A percentile compares a stretch with the other conserved stretches of the same genome.
Conservation (phyloP, 2,329 filamentous ascomycete genomes). For the Juglanconis sp. region DNA sequence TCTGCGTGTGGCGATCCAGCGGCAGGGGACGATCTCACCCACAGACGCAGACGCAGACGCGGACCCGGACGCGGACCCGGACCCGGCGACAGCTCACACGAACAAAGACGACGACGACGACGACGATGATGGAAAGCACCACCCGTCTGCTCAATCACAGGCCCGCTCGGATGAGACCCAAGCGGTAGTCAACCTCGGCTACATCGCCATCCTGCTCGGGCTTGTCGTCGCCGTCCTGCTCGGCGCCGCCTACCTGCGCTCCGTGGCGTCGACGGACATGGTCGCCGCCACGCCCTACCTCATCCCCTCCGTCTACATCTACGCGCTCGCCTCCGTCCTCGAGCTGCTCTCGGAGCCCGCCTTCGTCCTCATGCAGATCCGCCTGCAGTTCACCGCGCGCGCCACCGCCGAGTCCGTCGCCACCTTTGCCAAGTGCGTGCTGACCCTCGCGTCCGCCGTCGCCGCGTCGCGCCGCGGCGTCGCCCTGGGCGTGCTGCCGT, state of each 20-base stretch:
- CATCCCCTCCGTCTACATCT: slow-evolving; percentile 47
- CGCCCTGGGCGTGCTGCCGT: slow-evolving; percentile 76
- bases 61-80: background rate
- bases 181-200: slow-evolving; percentile 67
- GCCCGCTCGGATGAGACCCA: slow-evolving; percentile 49
- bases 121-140: slow-evolving; percentile 16
- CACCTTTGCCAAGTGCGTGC: slow-evolving; percentile 71
- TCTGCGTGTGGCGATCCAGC: slow-evolving; percentile 84
- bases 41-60: background rate
- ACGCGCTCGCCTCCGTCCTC: slow-evolving; percentile 56
- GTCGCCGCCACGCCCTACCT: slow-evolving; percentile 63
- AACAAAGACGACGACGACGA: slow-evolving; percentile 23
- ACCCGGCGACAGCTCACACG: slow-evolving; percentile 6
- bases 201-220: slow-evolving; percentile 15
- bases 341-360: slow-evolving; percentile 85
- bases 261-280: slow-evolving; percentile 39
- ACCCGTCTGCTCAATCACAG: too few species aligned
- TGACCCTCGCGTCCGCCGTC: slow-evolving; percentile 69
- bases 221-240: slow-evolving; percentile 46
- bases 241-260: slow-evolving; percentile 64
- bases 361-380: slow-evolving; percentile 83
- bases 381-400: slow-evolving; percentile 74
- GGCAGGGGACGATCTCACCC: slow-evolving; percentile 52
- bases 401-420: slow-evolving; percentile 81
- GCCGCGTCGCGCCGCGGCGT: slow-evolving; percentile 52